These are phyloP conservation scores for Pleurotus platypus DNA, from an alignment of 768 basidiomycete species.

Conservation along the genomic window DNA sequence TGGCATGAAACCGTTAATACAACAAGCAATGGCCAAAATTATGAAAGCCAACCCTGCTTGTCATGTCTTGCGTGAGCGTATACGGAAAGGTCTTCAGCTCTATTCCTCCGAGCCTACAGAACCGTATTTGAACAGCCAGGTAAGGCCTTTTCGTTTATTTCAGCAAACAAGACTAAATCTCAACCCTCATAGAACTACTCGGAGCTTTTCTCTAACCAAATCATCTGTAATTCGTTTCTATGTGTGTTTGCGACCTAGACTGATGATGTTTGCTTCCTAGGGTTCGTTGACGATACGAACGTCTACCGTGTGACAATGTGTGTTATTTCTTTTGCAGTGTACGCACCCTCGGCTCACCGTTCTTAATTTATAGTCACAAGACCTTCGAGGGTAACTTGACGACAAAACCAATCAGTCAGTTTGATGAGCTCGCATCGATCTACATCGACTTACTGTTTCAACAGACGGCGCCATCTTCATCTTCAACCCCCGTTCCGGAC, in stretches of 20 bases:
- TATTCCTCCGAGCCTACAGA: constrained; percentile 99
- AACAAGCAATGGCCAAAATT: constrained; percentile 99
- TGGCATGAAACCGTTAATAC: constrained; percentile 95
- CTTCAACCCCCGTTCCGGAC: constrained; percentile 98
- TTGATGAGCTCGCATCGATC: neutral
- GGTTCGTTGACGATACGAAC: constrained; percentile 99
- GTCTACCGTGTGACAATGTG: constrained; percentile 98
- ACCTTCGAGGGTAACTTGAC: constrained; percentile 99
- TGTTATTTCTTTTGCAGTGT: constrained; percentile 14
- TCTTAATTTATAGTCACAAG: constrained; percentile 65
- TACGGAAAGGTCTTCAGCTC: constrained; percentile 95
- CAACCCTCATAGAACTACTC: constrained; percentile 66
- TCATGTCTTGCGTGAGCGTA: constrained; percentile 97
- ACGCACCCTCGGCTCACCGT: neutral
- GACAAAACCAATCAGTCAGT: constrained; percentile 93
- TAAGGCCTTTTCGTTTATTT: constrained; percentile 14
- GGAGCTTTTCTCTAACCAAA: constrained; percentile 96
- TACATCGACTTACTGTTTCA: constrained; percentile 7
- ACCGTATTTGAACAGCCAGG: constrained; percentile 97
- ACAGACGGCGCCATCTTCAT: constrained; percentile 95
- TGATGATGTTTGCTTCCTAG: constrained; percentile 25
- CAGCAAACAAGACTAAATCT: too few species aligned
- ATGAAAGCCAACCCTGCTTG: constrained; percentile 99
- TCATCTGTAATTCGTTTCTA: constrained; percentile 60
- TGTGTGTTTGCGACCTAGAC: neutral